Conservation (phyloP, 2,329 filamentous ascomycete species). For the Aureobasidium sp. region DNA sequence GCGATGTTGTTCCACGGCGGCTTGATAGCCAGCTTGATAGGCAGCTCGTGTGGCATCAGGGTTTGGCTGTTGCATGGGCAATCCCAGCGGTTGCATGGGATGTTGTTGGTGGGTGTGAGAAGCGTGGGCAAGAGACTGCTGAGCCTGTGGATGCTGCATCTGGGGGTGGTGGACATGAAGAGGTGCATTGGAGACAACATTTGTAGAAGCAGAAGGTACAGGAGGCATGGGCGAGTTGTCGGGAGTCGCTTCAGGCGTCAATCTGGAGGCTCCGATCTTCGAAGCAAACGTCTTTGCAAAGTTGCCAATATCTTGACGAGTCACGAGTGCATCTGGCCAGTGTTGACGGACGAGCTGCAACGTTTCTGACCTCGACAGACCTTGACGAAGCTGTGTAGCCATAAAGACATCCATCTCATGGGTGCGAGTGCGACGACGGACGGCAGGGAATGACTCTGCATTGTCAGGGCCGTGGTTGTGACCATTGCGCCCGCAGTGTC, state of each 20-base stretch:
- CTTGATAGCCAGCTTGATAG: conserved; percentile 17
- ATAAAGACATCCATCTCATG: conserved; percentile 21
- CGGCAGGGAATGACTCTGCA: conserved; percentile 11
- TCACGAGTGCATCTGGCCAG: conserved; percentile 16
- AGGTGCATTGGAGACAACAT: background rate
- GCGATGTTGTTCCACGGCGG: conserved; percentile 18
- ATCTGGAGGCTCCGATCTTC: background rate
- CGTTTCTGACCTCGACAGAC: conserved; percentile 14
- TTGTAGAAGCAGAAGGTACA: conserved; percentile 1
- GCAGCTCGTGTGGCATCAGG: conserved; percentile 10
- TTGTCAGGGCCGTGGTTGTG: conserved; percentile 17
- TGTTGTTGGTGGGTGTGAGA: background rate
- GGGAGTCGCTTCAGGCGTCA: conserved; percentile 13
- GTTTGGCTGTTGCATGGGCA: background rate
- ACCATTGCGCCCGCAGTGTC: conserved; percentile 18
- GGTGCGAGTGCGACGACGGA: conserved; percentile 17
- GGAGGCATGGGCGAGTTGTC: conserved; percentile 4
- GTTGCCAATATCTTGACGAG: conserved; percentile 20
- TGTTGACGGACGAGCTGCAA: conserved; percentile 15
- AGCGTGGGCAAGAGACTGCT: background rate
- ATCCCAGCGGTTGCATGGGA: background rate
- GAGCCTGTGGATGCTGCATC: background rate
- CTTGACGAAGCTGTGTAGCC: conserved; percentile 16
- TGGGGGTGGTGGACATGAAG: background rate
- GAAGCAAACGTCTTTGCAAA: conserved; percentile 20